Base-by-base conservation (phyloP, 1,284 basidiomycete genomes). In the Porodaedalea pini region DNA sequence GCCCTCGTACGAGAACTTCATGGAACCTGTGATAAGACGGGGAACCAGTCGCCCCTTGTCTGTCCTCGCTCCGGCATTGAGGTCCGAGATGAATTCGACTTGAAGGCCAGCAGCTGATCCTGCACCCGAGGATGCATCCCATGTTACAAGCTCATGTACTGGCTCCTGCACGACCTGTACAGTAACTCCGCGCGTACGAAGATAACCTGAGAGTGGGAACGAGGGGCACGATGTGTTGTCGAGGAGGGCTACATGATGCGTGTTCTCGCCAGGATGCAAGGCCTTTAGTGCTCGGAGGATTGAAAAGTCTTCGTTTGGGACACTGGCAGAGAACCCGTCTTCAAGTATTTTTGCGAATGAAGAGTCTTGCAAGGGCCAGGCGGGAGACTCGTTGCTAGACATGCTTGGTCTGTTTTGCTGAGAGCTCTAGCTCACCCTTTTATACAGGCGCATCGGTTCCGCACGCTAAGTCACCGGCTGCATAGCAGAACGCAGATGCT, bases 141-240 rank as follows among this genome's bases (percentile, higher is more conserved):
- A 52, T 21, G 41, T 49, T 21, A 59, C 43, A 48, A 39, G 37
- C 45, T 62, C 51, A 32, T 56, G 44, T 25, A 60, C 53, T n/a
- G 53, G 47, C 23, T 59, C 55, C 47, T 58, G 49, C 13, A 58
- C 43, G 25, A 53, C 13, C 17, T 57, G 50, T 3, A 57, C 29
- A 3, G 40, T 45, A 13, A 63, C 48, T 25, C 47, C 51, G 11
- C 58, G 13, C 13, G 60, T 47, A 19, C 50, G 25, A n/a, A 66
- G 64, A 39, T 59, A 65, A 3, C 44, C 54, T 6, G 63, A 62
- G 11, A 66, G 56, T 6, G 64, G 64, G 40, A 64, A 63, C 17
- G 13, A 13, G 40, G 32, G 47, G 21, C 52, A 34, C 32, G 32
- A 51, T 19, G 47, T 29, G 15, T 11, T 21, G 15, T 45, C 19